A percentile compares a stretch with the other conserved stretches of the same genome.
phyloP scores from a whole-genome alignment of 2,329 filamentous ascomycete genomes.

The Nothophaeocryptopus gaeumannii region DNA sequence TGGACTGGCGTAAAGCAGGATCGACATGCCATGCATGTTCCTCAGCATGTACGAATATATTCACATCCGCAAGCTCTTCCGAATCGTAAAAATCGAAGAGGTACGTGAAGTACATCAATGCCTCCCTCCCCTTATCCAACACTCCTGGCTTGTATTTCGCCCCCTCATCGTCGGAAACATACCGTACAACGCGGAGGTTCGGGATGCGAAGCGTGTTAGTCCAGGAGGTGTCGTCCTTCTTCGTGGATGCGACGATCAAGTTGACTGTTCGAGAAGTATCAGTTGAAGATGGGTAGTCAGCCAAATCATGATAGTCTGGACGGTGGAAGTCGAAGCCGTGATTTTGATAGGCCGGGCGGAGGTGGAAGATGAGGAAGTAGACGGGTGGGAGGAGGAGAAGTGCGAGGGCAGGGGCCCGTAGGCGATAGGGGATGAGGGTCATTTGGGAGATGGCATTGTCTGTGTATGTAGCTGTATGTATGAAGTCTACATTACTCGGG shows the following conservation, averaged over 20 bases:
- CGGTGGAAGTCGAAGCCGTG: background rate
- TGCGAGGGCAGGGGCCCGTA: background rate
- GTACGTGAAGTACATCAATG: slow-evolving; percentile 26
- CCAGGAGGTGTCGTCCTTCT: slow-evolving; percentile 22
- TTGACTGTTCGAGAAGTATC: slow-evolving; percentile 13
- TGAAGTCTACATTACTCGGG: no score
- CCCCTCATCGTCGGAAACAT: slow-evolving; percentile 20
- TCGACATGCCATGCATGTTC: slow-evolving; percentile 24
- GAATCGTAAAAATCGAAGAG: slow-evolving; percentile 23
- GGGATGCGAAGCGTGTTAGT: slow-evolving; percentile 15
- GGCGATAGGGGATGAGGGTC: background rate
- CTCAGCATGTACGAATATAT: slow-evolving; percentile 21
- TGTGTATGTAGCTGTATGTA: no score
- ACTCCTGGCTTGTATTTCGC: slow-evolving; percentile 17
- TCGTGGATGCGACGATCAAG: slow-evolving; percentile 18
- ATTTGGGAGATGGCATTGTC: no score
- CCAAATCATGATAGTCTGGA: background rate
- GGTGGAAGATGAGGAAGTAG: slow-evolving; percentile 5
- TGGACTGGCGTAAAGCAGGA: slow-evolving; percentile 12
- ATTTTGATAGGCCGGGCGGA: slow-evolving; percentile 5
- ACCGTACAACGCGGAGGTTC: slow-evolving; percentile 20
- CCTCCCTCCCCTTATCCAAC: slow-evolving; percentile 20
- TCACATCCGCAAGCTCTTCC: slow-evolving; percentile 15
- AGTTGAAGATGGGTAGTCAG: background rate
- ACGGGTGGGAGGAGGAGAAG: slow-evolving; percentile 3